phyloP scores from a whole-genome alignment of 306 rosid species.

The Glycine soja region DNA sequence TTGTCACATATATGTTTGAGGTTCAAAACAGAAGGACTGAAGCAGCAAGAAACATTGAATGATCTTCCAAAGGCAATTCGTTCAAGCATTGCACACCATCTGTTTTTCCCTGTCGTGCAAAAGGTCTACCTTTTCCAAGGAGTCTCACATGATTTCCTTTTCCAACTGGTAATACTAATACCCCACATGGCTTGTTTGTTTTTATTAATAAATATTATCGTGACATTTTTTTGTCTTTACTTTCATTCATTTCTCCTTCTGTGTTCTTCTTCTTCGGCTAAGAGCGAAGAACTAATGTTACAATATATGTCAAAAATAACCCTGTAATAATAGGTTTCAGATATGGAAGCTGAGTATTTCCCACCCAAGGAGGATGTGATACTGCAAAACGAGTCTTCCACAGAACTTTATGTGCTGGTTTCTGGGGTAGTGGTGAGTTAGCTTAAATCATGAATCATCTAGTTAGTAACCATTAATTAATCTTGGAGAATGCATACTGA shows the following conservation, averaged over 20 bases:
- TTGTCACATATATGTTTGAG: constrained; percentile 82
- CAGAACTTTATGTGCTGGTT: constrained; percentile 73
- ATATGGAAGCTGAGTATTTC: constrained; percentile 81
- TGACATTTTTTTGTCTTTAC: background rate
- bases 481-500: constrained; percentile 25
- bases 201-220: background rate
- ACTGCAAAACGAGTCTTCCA: constrained; percentile 75
- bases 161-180: constrained; percentile 67
- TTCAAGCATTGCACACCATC: constrained; percentile 72
- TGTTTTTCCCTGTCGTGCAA: constrained; percentile 67
- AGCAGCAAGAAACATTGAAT: constrained; percentile 77
- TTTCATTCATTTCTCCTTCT: background rate
- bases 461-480: background rate
- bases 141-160: constrained; percentile 76
- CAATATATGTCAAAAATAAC: constrained; percentile 10
- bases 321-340: constrained; percentile 58
- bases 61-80: constrained; percentile 83
- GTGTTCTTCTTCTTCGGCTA: background rate
- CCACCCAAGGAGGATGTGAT: constrained; percentile 89
- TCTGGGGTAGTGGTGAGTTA: constrained; percentile 77
- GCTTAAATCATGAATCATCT: background rate
- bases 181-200: constrained; percentile 30
- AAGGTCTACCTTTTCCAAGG: constrained; percentile 69
- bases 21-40: constrained; percentile 79
- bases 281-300: constrained; percentile 3